Conservation (phyloP, 1,284 basidiomycete species). For the Moesziomyces globuligerus region DNA sequence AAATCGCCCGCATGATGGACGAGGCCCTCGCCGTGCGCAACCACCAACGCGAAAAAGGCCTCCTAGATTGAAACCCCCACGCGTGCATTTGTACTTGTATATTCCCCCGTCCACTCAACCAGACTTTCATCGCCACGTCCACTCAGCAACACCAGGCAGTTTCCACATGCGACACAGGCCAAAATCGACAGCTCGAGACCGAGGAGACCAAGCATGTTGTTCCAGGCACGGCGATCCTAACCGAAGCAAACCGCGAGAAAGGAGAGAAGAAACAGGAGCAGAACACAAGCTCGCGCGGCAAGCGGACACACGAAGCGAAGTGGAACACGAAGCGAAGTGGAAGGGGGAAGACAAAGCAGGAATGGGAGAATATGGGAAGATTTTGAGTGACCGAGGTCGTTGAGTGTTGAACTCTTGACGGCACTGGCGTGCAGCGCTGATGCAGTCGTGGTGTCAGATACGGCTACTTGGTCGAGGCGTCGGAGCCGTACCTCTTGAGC, state of each 20-base stretch:
- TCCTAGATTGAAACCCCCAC: constrained; percentile 19
- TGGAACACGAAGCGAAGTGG: neutral
- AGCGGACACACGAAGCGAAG: neutral
- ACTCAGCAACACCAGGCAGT: no score
- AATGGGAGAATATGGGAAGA: neutral
- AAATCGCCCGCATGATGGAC: constrained; percentile 20
- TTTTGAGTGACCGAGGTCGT: neutral
- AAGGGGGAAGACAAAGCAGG: constrained; percentile 8
- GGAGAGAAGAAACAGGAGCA: no score
- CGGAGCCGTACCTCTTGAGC: constrained; percentile 7
- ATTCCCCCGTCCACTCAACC: neutral
- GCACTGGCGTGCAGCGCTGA: no score
- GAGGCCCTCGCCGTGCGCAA: constrained; percentile 22
- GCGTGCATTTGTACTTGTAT: constrained; percentile 6
- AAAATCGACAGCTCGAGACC: no score
- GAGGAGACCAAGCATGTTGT: no score
- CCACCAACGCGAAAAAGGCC: constrained; percentile 27
- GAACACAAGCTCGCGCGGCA: neutral
- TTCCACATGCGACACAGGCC: no score
- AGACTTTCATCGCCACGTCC: no score
- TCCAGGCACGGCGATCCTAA: no score
- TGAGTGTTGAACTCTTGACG: neutral
- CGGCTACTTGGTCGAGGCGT: constrained; percentile 2
- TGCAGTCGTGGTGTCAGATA: neutral
- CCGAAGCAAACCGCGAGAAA: no score